Base-by-base conservation (phyloP, 169 alveolate species). In the Cryptosporidium canis region DNA sequence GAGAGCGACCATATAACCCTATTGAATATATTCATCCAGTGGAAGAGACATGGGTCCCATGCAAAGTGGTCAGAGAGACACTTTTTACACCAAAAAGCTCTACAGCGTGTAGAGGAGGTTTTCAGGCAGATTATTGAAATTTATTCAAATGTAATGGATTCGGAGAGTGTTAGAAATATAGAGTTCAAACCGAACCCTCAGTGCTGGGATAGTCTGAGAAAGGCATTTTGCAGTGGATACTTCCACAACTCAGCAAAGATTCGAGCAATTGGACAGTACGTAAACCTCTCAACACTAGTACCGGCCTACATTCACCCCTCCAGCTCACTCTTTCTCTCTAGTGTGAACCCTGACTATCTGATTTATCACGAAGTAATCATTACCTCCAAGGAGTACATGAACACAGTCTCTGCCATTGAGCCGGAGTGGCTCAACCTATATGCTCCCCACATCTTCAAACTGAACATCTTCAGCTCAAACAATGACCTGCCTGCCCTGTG, bases 1-100 rank as follows among this genome's bases (percentile, higher is more conserved):
- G 99, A 98, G 92, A 92, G 98, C 85, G 99, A 99, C 93, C 99
- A 98, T 91, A 91, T 99, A 63, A 98, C 99, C 12, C 95, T 98
- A 55, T 94, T 98, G 65, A 98, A 99, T 92, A 99, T 98, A 37
- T 99, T 96, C 93, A 96, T 97, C 84, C 99, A 99, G 90, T 99
- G 99, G 99, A 93, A 96, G 82, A 85, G 93, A 67, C 95, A 96
- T 90, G 95, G 94, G 24, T 96, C 92, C 92, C 92, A 94, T 24
- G 91, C 93, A 16, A 95, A 93, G 24, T 98, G 99, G 99, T 95
- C 98, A 55, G 93, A 95, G 39, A 94, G 94, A 53, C 97, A 97
- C 90, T 98, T 92, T 91, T 83, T 98, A 0, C 98, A 98, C 83
- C 97, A 93, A 39, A 97, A 96, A 93, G 96, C 98, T 9, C 55